A percentile compares a stretch with the other conserved stretches of the same genome.
These are phyloP conservation scores for Terfezia boudieri DNA, from an alignment of 495 filamentous ascomycete species.

Conservation along the genomic window DNA sequence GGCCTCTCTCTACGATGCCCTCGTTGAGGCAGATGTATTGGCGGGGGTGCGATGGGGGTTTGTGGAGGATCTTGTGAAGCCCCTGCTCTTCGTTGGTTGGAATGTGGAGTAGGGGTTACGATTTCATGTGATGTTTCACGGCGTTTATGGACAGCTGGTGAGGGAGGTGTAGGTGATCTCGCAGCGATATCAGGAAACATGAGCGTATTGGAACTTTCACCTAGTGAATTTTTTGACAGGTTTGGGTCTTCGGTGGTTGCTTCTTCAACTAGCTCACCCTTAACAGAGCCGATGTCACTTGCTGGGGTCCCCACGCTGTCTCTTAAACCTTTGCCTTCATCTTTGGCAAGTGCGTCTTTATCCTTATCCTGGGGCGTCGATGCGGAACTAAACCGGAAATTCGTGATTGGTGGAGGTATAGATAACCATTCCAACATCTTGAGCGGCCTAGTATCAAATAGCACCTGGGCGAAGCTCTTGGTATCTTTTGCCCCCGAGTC, in stretches of 20 bases:
- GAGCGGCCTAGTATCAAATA: conserved; percentile 55
- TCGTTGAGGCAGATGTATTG: neutral
- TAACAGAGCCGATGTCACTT: neutral
- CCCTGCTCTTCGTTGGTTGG: neutral
- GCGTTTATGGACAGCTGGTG: neutral
- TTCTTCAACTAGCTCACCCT: neutral
- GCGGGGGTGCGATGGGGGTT: neutral
- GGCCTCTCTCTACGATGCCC: neutral
- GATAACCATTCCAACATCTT: conserved; percentile 57
- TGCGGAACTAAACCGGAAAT: no score
- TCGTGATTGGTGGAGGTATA: conserved; percentile 4
- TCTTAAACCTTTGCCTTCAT: neutral
- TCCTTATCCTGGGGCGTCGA: no score
- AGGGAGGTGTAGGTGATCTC: neutral
- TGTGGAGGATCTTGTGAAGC: neutral
- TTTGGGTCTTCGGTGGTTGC: neutral
- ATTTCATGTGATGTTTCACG: neutral
- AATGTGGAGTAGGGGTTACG: neutral
- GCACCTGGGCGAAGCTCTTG: conserved; percentile 61
- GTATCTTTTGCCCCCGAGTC: conserved; percentile 39
- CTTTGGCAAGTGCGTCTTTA: neutral
- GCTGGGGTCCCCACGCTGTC: neutral
- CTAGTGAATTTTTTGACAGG: neutral
- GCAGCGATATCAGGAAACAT: neutral
- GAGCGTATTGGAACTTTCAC: no score